These are phyloP conservation scores for Candida labiduridarum DNA, from an alignment of 1,139 yeast species.

Conservation along the genomic window DNA sequence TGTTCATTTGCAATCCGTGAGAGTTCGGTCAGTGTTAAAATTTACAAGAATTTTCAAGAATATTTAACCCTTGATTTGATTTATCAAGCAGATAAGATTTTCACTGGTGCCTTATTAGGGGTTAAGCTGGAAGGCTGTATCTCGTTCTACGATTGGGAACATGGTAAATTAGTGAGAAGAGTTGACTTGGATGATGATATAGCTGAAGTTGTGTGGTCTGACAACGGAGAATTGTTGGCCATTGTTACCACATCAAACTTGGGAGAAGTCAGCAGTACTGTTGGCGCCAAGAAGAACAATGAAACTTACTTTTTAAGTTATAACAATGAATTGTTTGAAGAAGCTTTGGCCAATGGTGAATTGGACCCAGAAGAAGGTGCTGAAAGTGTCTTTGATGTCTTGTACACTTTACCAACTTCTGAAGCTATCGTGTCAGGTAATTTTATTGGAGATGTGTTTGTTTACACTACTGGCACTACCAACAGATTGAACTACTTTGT, in stretches of 20 bases:
- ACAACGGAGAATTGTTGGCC: conserved; percentile 85
- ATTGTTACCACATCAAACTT: conserved; percentile 57
- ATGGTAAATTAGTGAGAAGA: conserved; percentile 80
- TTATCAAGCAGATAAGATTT: conserved; percentile 78
- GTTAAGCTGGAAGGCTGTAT: conserved; percentile 80
- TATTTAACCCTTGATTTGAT: conserved; percentile 65
- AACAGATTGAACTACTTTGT: conserved; percentile 92
- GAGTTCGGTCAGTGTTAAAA: conserved; percentile 62
- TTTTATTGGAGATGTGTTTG: conserved; percentile 97
- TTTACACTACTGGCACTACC: conserved; percentile 78
- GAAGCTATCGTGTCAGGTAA: conserved; percentile 86
- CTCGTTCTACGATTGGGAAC: conserved; percentile 92
- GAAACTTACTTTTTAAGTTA: conserved; percentile 81
- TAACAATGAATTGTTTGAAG: conserved; percentile 66
- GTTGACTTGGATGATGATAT: conserved; percentile 76
- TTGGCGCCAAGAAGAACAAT: conserved; percentile 42
- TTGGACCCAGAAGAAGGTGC: conserved; percentile 85
- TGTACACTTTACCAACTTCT: conserved; percentile 67
- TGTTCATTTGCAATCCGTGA: conserved; percentile 85
- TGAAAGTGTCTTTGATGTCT: conserved; percentile 81
- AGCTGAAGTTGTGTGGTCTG: conserved; percentile 87
- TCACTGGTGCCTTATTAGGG: conserved; percentile 85
- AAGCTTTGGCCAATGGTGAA: conserved; percentile 59
- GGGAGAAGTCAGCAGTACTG: conserved; percentile 22
- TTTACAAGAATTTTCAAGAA: conserved; percentile 85